phyloP scores from a whole-genome alignment of 2,329 filamentous ascomycete genomes.

The Fusarium chaquense region DNA sequence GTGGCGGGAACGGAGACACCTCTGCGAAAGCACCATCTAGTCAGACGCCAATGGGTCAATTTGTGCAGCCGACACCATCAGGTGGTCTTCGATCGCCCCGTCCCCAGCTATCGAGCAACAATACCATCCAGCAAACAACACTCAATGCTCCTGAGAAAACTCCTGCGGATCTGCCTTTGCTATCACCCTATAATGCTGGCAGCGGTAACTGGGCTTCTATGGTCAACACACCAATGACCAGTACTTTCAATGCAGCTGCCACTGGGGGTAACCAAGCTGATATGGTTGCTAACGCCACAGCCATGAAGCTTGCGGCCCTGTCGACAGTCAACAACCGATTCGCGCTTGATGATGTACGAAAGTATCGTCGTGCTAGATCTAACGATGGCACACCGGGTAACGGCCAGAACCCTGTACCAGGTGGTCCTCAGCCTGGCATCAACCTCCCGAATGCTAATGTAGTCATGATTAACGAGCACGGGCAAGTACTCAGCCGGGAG shows the following conservation, averaged over 20 bases:
- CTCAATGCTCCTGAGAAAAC: constrained; percentile 77
- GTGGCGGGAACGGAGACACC: constrained; percentile 61
- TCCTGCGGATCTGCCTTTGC: constrained; percentile 77
- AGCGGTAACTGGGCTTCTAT: constrained; percentile 98
- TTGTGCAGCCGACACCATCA: constrained; percentile 83
- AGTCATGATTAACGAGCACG: constrained; percentile 94
- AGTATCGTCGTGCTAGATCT: constrained; percentile 91
- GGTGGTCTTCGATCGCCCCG: constrained; percentile 83
- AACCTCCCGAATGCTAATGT: constrained; percentile 79
- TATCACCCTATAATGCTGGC: constrained; percentile 84
- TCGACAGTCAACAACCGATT: constrained; percentile 99
- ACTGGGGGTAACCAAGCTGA: constrained; percentile 80
- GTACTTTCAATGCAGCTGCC: constrained; percentile 76
- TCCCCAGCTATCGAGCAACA: constrained; percentile 73
- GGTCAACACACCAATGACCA: constrained; percentile 96
- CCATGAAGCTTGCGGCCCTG: constrained; percentile 97
- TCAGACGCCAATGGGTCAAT: constrained; percentile 92
- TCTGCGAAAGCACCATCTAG: constrained; percentile 79
- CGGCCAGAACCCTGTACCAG: constrained; percentile 73
- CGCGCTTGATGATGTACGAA: constrained; percentile 94
- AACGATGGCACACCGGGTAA: constrained; percentile 77
- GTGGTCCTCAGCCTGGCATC: constrained; percentile 68
- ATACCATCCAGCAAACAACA: constrained; percentile 85
- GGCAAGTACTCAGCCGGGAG: constrained; percentile 86
- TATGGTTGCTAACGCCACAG: constrained; percentile 98